Percentiles rank a stretch among this genome's conserved stretches.
Conservation (phyloP, 352 stramenopile genomes). For the Pythium phragmitis region DNA sequence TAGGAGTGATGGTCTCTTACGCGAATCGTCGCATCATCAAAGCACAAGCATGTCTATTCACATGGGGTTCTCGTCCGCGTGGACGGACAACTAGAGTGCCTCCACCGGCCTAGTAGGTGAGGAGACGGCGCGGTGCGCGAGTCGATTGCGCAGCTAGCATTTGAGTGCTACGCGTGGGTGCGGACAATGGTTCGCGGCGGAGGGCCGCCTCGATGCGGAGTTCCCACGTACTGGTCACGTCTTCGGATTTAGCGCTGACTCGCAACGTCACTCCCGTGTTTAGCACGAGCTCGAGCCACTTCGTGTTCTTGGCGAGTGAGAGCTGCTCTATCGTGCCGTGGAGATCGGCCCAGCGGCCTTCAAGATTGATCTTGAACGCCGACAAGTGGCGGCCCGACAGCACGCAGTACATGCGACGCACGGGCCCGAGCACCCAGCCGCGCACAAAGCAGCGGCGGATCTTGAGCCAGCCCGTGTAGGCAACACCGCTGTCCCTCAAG, state of each 20-base stretch:
- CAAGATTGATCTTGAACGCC: conserved; percentile 40
- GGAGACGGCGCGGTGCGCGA: conserved; percentile 12
- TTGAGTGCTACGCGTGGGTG: neutral
- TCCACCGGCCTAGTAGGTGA: conserved; percentile 21
- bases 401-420: conserved; percentile 36
- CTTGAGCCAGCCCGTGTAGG: conserved; percentile 35
- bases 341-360: conserved; percentile 40
- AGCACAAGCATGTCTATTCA: neutral
- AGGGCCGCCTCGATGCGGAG: conserved; percentile 18
- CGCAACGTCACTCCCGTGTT: conserved; percentile 5
- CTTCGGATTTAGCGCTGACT: conserved; percentile 1
- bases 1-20: conserved; percentile 29
- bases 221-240: conserved; percentile 16
- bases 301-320: conserved; percentile 9
- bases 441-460: conserved; percentile 21
- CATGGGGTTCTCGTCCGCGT: neutral
- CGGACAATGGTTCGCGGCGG: conserved; percentile 2
- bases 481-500: neutral
- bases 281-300: conserved; percentile 32
- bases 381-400: conserved; percentile 32
- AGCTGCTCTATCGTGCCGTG: conserved; percentile 29
- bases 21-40: neutral
- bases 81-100: neutral
- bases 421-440: conserved; percentile 20
- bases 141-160: neutral